Base-by-base conservation (phyloP, 208 protist species). In the Tritrichomonas musculus region DNA sequence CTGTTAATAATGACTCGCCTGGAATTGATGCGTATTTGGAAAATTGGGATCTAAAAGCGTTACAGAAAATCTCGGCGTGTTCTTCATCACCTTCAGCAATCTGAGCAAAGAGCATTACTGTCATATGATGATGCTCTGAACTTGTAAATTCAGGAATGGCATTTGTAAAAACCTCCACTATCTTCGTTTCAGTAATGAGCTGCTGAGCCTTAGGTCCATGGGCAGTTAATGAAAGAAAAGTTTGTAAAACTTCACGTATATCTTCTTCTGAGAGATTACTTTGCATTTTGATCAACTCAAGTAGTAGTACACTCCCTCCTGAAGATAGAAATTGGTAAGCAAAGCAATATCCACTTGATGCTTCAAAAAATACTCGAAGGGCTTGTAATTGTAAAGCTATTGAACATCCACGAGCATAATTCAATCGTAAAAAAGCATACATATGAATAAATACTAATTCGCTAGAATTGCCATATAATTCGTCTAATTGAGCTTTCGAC, bases 381-480 rank as follows among this genome's bases (percentile, higher is more conserved):
- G 33, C 33, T 50, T 82, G 33, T 39, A 82, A 47, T 82, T 82
- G 73, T 44, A 82, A 50, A 50, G 73, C 73, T 17, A 82, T 39
- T 47, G 73, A 82, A 82, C 73, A 82, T 20, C 33, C 33, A 50
- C 33, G 41, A n/a, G 33, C 33, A 50, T 82, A 82, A 50, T 82
- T 82, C 41, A 30, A 82, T 82, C 73, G 47, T 8, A 82, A 41
- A 50, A 82, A 82, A 50, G 41, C 73, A 39, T 22, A 44, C 33
- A 82, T 82, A 82, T 82, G 73, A 14, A 82, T 82, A 25, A 82
- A 82, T 50, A 82, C 73, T 8, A 82, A 39, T 50, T 82, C 73
- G 41, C 73, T 82, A 5, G 73, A 82, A 27, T 82, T 30, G 4
- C 73, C 73, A 30, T 47, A 82, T n/a, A 82, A 14, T 30, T 82